A percentile compares a stretch with the other conserved stretches of the same genome.
Evolutionary conservation across 345 rosid genomes (phyloP).

Genomic region (Lumnitzera littorea): DNA sequence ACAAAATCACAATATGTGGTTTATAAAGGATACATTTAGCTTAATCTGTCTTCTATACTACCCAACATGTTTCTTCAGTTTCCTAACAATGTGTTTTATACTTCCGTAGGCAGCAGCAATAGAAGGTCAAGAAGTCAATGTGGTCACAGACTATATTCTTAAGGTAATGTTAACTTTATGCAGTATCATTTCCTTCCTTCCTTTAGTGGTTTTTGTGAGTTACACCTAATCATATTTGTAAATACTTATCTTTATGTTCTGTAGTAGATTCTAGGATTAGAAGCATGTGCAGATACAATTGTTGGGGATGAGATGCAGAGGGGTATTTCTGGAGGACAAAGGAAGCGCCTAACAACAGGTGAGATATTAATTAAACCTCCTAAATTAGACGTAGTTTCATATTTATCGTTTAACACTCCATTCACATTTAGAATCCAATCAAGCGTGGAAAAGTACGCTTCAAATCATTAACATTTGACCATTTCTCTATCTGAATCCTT

Average conservation of each 20-base stretch:
- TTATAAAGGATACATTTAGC: background rate
- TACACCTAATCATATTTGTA: too few species aligned
- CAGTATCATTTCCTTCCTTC: background rate
- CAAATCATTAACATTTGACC: too few species aligned
- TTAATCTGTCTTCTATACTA: background rate
- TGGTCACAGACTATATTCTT: conserved; percentile 40
- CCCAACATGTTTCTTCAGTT: too few species aligned
- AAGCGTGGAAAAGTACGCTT: too few species aligned
- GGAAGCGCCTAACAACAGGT: conserved; percentile 83
- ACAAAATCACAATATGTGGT: too few species aligned
- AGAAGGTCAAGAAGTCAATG: conserved; percentile 36
- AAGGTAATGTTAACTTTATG: conserved; percentile 24
- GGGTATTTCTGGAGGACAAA: conserved; percentile 85
- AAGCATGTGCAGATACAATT: conserved; percentile 60
- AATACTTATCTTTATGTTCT: background rate
- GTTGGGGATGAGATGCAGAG: conserved; percentile 67
- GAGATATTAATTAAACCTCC: too few species aligned
- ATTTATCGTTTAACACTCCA: too few species aligned
- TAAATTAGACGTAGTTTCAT: too few species aligned
- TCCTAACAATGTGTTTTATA: background rate
- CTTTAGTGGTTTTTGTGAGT: background rate
- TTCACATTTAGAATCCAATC: too few species aligned
- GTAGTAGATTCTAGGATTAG: conserved; percentile 63
- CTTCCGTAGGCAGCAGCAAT: conserved; percentile 34
- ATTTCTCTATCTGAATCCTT: too few species aligned